Base-by-base conservation (phyloP, 2,329 filamentous ascomycete genomes). In the Neopestalotiopsis rosae region DNA sequence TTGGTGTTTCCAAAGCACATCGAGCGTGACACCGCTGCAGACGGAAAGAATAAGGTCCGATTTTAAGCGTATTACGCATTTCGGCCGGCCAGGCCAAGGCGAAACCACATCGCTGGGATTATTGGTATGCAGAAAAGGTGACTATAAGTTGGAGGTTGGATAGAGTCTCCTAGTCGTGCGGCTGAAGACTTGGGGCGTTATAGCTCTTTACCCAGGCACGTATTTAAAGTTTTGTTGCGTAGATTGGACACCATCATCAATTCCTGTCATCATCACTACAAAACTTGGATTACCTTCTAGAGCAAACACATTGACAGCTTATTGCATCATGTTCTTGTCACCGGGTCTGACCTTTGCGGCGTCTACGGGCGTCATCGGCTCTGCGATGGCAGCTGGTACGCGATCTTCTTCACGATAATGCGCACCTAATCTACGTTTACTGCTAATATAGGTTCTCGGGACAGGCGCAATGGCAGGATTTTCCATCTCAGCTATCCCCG, bases 381-480 rank as follows among this genome's bases (percentile, higher is more conserved):
- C 68, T 17, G 68, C 68, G 61, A 45, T 38, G 30, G 62, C 63
- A 42, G 68, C 68, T 6, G 68, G 68, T 69, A 65, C 42, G 38
- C 63, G n/a, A 52, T n/a, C 9, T n/a, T n/a, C 5, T 9, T 12
- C 45, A n/a, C 9, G 1, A 17, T n/a, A 17, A 9, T 52, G 20
- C 45, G 9, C 5, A 24, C n/a, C 7, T 6, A 52, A 52, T 52
- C 45, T 20, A 17, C n/a, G 6, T n/a, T 24, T 5, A 62, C 58
- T 62, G 17, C 30, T 28, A 56, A 58, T 17, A 32, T 2, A 32
- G 24, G 24, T 30, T 38, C 2, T 30, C 40, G 12, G 3, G 10
- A 49, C 28, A 75, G 74, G 74, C 38, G 70, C 73, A 49, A 70
- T 70, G 13, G 68, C 71, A 12, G 65, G 68, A 4, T 65, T 75